Evolutionary conservation across 371 early-diverging fungal species (phyloP), one percentile per base, ranked within the genome.

Genomic region (Caulochytrium protostelioides): DNA sequence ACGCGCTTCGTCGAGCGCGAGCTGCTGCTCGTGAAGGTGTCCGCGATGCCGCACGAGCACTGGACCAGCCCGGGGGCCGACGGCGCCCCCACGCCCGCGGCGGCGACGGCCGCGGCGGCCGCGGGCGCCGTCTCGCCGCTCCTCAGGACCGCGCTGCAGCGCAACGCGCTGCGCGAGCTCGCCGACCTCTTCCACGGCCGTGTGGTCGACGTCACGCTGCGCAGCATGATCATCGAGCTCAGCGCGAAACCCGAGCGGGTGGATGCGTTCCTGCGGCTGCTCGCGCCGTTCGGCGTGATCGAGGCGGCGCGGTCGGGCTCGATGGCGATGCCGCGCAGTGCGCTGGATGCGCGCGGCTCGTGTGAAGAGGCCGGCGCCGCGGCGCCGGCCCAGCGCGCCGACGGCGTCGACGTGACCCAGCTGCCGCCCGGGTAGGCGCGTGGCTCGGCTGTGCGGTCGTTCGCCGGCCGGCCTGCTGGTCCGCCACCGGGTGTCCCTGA

Each of bases 401-500:
- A 55, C 9, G 55, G 42, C 19, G 79, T 84, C 9, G 94, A 90
- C 65, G 74, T 72, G 10, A 72, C 84, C 20, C 56, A 72, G 61
- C 67, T 94, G 30, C 94, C 94, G 24, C 94, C 91, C 21, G 82
- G 90, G 44, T 92, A 76, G n/a, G n/a, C n/a, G n/a, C n/a, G n/a
- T n/a, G n/a, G n/a, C n/a, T n/a, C n/a, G n/a, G n/a, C n/a, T n/a
- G n/a, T n/a, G n/a, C n/a, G n/a, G n/a, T n/a, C n/a, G n/a, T n/a
- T n/a, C n/a, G n/a, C n/a, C n/a, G n/a, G n/a, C n/a, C n/a, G n/a
- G n/a, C n/a, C n/a, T n/a, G n/a, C n/a, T n/a, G n/a, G n/a, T n/a
- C n/a, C n/a, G n/a, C n/a, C n/a, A n/a, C n/a, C n/a, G n/a, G n/a
- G n/a, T n/a, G n/a, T n/a, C n/a, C n/a, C n/a, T n/a, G n/a, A n/a